Percentiles rank a stretch among this genome's conserved stretches.
Conservation (phyloP, 2,329 filamentous ascomycete species). For the Chaetomium olivaceum region DNA sequence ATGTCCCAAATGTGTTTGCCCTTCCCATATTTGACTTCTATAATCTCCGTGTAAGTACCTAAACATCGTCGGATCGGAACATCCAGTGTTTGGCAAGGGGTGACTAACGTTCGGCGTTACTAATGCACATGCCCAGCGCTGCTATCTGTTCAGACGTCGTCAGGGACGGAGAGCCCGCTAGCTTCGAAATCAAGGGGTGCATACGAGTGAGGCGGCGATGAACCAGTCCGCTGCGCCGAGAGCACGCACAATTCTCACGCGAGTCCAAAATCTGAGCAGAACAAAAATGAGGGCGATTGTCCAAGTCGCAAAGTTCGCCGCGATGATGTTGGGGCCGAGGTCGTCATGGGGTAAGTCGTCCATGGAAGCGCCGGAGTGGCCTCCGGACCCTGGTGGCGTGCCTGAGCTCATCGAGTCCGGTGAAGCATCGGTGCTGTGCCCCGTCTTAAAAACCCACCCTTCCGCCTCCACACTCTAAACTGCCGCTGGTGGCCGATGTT, state of each 20-base stretch:
- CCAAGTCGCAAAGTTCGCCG: constrained; percentile 28
- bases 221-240: constrained; percentile 41
- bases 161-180: neutral
- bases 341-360: constrained; percentile 14
- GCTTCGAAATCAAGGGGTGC: neutral
- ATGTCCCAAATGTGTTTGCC: constrained; percentile 30
- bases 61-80: neutral
- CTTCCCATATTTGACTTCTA: constrained; percentile 26
- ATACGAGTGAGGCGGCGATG: constrained; percentile 37
- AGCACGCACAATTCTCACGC: constrained; percentile 39
- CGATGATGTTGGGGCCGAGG: constrained; percentile 28
- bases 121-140: constrained; percentile 24
- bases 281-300: constrained; percentile 39
- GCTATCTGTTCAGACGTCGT: constrained; percentile 26
- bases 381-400: constrained; percentile 5
- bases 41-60: neutral
- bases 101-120: constrained; percentile 18
- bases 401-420: constrained; percentile 8
- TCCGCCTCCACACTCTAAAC: neutral
- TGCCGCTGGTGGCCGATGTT: neutral
- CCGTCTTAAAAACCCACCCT: neutral
- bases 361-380: neutral
- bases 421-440: constrained; percentile 3
- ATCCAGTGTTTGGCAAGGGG: neutral
- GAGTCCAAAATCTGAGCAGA: constrained; percentile 41